phyloP scores from a whole-genome alignment of 106 monocot genomes.

The Acorus gramineus region DNA sequence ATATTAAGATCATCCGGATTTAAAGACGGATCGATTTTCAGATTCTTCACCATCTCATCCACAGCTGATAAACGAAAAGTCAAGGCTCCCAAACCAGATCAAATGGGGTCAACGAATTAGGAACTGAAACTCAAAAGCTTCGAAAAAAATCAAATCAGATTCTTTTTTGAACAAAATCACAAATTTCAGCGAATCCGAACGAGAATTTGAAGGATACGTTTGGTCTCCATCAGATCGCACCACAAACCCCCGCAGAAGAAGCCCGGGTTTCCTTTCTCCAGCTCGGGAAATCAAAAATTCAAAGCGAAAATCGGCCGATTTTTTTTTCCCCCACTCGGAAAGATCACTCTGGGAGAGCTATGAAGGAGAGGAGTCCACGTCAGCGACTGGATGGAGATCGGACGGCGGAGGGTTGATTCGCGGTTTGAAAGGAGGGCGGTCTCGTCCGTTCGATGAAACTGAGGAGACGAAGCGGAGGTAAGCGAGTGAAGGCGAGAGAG shows the following conservation, averaged over 20 bases:
- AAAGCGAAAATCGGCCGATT: too few relatives aligned
- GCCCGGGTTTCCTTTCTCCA: slow-evolving; percentile 14
- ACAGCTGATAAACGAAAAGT: slow-evolving; percentile 21
- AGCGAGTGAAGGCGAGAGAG: too few relatives aligned
- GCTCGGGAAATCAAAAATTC: slow-evolving; percentile 3
- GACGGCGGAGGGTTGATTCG: too few relatives aligned
- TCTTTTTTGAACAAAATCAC: background rate
- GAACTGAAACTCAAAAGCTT: background rate
- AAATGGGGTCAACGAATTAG: too few relatives aligned
- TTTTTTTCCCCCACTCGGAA: too few relatives aligned
- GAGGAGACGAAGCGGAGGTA: too few relatives aligned
- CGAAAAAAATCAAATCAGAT: background rate
- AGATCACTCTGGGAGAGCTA: too few relatives aligned
- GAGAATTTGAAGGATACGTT: background rate
- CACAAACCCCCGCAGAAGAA: slow-evolving; percentile 32
- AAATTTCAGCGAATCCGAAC: background rate
- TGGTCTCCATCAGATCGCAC: slow-evolving; percentile 31
- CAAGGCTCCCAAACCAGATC: background rate
- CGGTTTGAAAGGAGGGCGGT: too few relatives aligned
- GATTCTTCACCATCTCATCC: slow-evolving; percentile 21
- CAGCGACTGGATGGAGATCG: too few relatives aligned
- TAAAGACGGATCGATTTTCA: slow-evolving; percentile 26
- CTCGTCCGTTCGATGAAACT: too few relatives aligned
- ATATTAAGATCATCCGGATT: slow-evolving; percentile 12
- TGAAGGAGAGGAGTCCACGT: too few relatives aligned